Conservation (phyloP, 441 rosid species). For the Brassica hybrid region DNA sequence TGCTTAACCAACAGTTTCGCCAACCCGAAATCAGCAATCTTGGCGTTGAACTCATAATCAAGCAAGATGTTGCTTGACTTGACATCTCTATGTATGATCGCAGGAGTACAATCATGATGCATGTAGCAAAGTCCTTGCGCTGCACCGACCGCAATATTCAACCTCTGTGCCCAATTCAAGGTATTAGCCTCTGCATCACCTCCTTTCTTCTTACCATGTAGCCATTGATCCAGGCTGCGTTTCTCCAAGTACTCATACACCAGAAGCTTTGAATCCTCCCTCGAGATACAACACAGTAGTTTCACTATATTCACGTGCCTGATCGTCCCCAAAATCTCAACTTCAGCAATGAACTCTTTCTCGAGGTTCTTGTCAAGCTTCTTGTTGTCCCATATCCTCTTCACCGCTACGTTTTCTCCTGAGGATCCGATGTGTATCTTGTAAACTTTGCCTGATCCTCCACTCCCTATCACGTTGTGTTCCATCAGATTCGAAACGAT, state of each 20-base stretch:
- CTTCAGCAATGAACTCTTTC: constrained; percentile 80
- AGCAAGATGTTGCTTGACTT: constrained; percentile 90
- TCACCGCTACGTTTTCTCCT: constrained; percentile 74
- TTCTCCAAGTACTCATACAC: constrained; percentile 95
- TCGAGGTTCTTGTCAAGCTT: constrained; percentile 61
- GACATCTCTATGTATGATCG: constrained; percentile 85
- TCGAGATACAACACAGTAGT: constrained; percentile 80
- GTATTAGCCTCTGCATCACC: constrained; percentile 14
- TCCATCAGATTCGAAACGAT: constrained; percentile 72
- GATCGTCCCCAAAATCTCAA: constrained; percentile 72
- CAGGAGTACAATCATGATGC: constrained; percentile 84
- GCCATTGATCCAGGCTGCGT: constrained; percentile 84
- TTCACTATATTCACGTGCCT: constrained; percentile 86
- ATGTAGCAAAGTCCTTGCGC: constrained; percentile 87
- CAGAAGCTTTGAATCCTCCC: constrained; percentile 80
- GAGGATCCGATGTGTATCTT: constrained; percentile 45
- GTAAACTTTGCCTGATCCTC: constrained; percentile 90
- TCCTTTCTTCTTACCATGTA: constrained; percentile 57
- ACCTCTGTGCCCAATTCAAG: constrained; percentile 73
- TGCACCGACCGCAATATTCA: constrained; percentile 82
- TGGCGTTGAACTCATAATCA: constrained; percentile 76
- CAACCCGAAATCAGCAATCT: constrained; percentile 90
- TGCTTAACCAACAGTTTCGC: constrained; percentile 72
- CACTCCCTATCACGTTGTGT: constrained; percentile 72
- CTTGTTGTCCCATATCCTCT: constrained; percentile 71